Conservation (phyloP, 2,329 filamentous ascomycete genomes). For the Xylariomycetidae sp. region DNA sequence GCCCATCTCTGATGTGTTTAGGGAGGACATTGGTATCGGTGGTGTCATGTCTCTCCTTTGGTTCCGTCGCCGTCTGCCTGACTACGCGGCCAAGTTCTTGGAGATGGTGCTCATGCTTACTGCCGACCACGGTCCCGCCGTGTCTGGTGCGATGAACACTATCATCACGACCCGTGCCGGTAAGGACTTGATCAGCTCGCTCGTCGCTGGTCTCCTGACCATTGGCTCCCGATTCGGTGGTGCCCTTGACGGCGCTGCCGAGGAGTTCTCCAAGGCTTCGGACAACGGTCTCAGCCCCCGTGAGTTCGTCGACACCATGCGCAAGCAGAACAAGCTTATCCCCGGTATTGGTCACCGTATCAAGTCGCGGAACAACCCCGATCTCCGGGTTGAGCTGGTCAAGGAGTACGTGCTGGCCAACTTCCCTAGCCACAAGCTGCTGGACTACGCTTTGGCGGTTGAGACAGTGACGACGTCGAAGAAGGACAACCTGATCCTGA, state of each 20-base stretch:
- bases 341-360: conserved; percentile 98
- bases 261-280: conserved; percentile 97
- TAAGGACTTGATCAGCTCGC: conserved; percentile 93
- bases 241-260: conserved; percentile 85
- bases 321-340: conserved; percentile 99
- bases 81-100: conserved; percentile 96
- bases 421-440: conserved; percentile 96
- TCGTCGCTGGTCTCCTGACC: conserved; percentile 94
- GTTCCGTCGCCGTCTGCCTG: conserved; percentile 96
- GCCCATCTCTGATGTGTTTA: conserved; percentile 99
- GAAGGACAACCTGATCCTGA: conserved; percentile 99
- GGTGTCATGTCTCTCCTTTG: conserved; percentile 99
- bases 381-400: conserved; percentile 98
- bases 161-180: conserved; percentile 99
- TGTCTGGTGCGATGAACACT: conserved; percentile 99
- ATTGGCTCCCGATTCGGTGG: conserved; percentile 98
- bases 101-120: conserved; percentile 99
- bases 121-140: conserved; percentile 96
- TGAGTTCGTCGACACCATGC: conserved; percentile 98
- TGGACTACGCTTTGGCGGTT: conserved; percentile 96
- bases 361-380: conserved; percentile 99
- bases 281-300: conserved; percentile 97
- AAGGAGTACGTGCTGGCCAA: conserved; percentile 98
- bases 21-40: conserved; percentile 96
- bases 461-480: conserved; percentile 98